Evolutionary conservation across 2,329 filamentous ascomycete genomes (phyloP).

Genomic region (Elsinoe fawcettii): DNA sequence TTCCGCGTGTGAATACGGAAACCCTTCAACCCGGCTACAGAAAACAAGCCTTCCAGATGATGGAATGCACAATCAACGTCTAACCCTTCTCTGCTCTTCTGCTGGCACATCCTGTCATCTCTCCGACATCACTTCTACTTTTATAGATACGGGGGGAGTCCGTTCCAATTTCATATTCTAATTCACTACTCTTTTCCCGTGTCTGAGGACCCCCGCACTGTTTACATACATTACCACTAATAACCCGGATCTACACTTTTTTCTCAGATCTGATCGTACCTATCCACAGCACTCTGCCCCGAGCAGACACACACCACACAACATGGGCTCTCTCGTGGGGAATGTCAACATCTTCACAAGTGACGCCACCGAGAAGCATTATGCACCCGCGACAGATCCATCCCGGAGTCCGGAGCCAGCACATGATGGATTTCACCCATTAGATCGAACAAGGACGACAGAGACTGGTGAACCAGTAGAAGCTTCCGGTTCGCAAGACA

Average conservation of each 20-base stretch:
- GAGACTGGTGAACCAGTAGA: slow-evolving; percentile 15
- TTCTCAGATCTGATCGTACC: background rate
- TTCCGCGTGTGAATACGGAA: slow-evolving; percentile 3
- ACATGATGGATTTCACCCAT: background rate
- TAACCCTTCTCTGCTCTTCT: background rate
- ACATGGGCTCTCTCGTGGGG: slow-evolving; percentile 12
- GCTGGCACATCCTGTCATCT: background rate
- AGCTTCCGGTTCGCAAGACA: background rate
- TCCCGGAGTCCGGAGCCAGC: background rate
- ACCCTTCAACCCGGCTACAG: background rate
- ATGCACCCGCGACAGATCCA: slow-evolving; percentile 3
- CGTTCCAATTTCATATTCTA: background rate
- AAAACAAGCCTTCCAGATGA: slow-evolving; percentile 2
- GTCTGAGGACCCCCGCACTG: slow-evolving; percentile 4
- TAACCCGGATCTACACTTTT: background rate
- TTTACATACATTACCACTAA: slow-evolving; percentile 3
- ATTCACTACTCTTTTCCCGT: background rate
- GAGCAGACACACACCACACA: background rate
- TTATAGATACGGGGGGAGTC: background rate
- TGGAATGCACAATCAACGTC: slow-evolving; percentile 10
- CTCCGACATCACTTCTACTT: background rate
- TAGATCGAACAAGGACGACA: background rate
- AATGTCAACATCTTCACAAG: slow-evolving; percentile 5
- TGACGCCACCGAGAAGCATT: slow-evolving; percentile 11
- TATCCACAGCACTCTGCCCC: background rate